These are phyloP conservation scores for Immersiporthe knoxdaviesiana DNA, from an alignment of 2,329 filamentous ascomycete species.

Conservation along the genomic window DNA sequence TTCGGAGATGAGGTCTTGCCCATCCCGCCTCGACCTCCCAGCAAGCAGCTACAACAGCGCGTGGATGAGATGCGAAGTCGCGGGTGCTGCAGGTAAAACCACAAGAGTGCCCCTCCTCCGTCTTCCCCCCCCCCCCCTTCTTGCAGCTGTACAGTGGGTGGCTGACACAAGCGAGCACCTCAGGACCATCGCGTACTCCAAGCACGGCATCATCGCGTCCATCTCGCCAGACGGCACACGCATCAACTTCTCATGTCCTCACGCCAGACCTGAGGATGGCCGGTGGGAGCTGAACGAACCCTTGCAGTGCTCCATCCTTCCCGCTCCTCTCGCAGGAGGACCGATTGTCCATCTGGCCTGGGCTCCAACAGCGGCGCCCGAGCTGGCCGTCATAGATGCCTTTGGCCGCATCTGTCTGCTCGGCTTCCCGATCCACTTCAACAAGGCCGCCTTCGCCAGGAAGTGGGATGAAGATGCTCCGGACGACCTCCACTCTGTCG, in stretches of 20 bases:
- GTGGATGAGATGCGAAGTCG: constrained; percentile 75
- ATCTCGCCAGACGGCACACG: constrained; percentile 72
- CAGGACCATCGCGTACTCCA: constrained; percentile 87
- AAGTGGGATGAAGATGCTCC: constrained; percentile 68
- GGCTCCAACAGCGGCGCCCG: constrained; percentile 72
- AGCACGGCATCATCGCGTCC: constrained; percentile 80
- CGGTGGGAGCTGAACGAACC: constrained; percentile 77
- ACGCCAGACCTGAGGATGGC: constrained; percentile 69
- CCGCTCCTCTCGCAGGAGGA: constrained; percentile 63
- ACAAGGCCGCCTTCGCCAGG: constrained; percentile 65
- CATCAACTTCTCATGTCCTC: constrained; percentile 74
- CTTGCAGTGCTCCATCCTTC: constrained; percentile 64
- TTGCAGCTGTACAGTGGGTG: constrained; percentile 19
- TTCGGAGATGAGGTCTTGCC: constrained; percentile 42
- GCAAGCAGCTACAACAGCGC: constrained; percentile 71
- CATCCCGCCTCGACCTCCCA: constrained; percentile 52
- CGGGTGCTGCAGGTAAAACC: constrained; percentile 79
- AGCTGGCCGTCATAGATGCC: constrained; percentile 82
- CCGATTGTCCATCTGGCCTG: constrained; percentile 81
- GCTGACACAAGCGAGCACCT: constrained; percentile 26
- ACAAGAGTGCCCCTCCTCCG: background rate
- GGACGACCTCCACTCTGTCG: constrained; percentile 76
- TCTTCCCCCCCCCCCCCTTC: too few relatives aligned
- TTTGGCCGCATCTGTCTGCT: constrained; percentile 78
- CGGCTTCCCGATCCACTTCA: constrained; percentile 71